Evolutionary conservation across 1,284 basidiomycete species (phyloP).

Genomic region (Ustilago esculenta): DNA sequence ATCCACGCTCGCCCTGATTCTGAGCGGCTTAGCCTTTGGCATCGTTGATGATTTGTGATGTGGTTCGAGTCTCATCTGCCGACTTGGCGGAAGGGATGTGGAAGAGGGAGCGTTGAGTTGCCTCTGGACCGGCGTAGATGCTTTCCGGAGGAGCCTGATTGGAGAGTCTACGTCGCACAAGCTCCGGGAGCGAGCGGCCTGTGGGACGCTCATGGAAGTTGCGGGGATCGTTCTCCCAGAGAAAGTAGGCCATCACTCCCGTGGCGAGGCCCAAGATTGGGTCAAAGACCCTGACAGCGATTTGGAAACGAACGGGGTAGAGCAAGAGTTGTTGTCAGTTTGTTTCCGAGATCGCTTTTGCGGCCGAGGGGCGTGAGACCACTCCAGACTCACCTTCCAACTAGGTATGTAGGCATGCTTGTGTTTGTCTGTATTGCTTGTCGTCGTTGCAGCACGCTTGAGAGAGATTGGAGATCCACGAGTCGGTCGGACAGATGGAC

Average conservation of each 20-base stretch:
- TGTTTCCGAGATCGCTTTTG: too few species aligned
- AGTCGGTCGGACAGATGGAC: too few species aligned
- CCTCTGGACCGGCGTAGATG: conserved; percentile 25
- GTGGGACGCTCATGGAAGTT: conserved; percentile 54
- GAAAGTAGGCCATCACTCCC: conserved; percentile 60
- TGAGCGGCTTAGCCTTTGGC: conserved; percentile 16
- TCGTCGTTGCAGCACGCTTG: too few species aligned
- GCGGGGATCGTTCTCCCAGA: conserved; percentile 62
- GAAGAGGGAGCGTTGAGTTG: conserved; percentile 32
- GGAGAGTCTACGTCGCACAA: conserved; percentile 37
- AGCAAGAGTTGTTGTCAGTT: too few species aligned
- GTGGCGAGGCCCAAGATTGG: conserved; percentile 61
- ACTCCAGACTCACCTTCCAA: conserved; percentile 49
- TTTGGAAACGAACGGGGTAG: too few species aligned
- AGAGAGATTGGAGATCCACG: too few species aligned
- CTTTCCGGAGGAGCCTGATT: conserved; percentile 23
- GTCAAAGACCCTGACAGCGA: conserved; percentile 34
- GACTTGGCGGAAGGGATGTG: conserved; percentile 31
- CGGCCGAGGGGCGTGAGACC: too few species aligned
- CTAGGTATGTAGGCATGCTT: conserved; percentile 33
- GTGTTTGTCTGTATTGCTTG: too few species aligned
- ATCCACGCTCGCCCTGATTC: conserved; percentile 18
- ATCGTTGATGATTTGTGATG: conserved; percentile 21
- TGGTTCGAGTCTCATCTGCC: conserved; percentile 5
- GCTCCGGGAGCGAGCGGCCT: conserved; percentile 50